Base-by-base conservation (phyloP, 78 protist species). In the Dictyostelium brefeldianum region DNA sequence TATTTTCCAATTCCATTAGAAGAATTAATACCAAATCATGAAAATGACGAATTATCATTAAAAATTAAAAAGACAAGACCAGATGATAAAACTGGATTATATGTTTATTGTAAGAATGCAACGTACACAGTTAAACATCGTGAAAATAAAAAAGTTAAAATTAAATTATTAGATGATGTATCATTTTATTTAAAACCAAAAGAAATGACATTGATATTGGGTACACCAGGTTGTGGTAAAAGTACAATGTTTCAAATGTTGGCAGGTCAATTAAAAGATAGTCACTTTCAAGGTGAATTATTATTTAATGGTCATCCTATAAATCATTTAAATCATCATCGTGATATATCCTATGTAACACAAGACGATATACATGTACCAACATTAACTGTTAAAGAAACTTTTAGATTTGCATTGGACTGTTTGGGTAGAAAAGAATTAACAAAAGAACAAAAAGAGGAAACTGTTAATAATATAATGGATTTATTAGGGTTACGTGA, bases 181-280 rank as follows among this genome's bases (percentile, higher is more conserved):
- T 77, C 92, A 25, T 87, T 87, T 69, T 77, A 77, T 47, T 64
- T 91, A 41, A 77, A 91, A 27, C 95, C 95, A 20, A 46, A 71
- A 53, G 83, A 80, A 64, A 91, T 91, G 95, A 91, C 95, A n/a
- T 22, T 83, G 5, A 81, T 91, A 43, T 54, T 91, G 3, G 95
- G 95, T 80, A 50, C 95, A 3, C 95, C 95, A 25, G 91, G 95
- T 10, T 83, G 95, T 81, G 95, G 95, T 41, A 91, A 91, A 43
- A 67, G 90, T 10, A 67, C 95, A 0, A 59, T 87, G 18, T 87
- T 87, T 80, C 69, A 87, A 64, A 47, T 77, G 12, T 50, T 87
- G 20, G 59, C 84, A 4, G 92, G 92, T 50, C 73, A 54, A 71
- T 81, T 57, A 17, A 87, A 77, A 31, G 79, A 74, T 20, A 27